Conservation (phyloP, 768 basidiomycete species). For the Arthromyces matolae region DNA sequence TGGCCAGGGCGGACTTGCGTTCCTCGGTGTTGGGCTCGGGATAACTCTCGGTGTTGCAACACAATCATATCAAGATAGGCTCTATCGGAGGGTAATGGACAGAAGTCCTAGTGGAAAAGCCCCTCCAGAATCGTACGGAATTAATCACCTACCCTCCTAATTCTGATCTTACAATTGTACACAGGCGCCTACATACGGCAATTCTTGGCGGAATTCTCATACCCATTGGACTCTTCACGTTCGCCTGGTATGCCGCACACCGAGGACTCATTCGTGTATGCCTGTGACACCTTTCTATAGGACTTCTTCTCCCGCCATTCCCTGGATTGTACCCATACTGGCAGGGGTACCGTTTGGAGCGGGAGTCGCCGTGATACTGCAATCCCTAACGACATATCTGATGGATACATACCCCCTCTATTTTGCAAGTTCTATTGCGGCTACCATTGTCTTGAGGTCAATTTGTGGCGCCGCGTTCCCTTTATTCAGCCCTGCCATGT, state of each 20-base stretch:
- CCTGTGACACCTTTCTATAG: conserved; percentile 24
- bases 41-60: conserved; percentile 47
- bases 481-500: conserved; percentile 51
- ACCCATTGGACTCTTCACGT: conserved; percentile 63
- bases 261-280: not conserved
- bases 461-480: conserved; percentile 63
- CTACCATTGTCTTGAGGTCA: conserved; percentile 64
- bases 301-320: conserved; percentile 48
- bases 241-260: conserved; percentile 50
- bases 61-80: conserved; percentile 50
- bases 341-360: conserved; percentile 65
- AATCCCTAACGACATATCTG: conserved; percentile 63
- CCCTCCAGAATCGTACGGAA: conserved; percentile 56
- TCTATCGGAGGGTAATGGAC: conserved; percentile 49
- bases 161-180: not conserved
- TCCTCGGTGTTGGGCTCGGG: conserved; percentile 61
- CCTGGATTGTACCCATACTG: conserved; percentile 66
- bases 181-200: conserved; percentile 55
- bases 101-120: conserved; percentile 45
- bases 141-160: not conserved
- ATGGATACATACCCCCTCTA: conserved; percentile 69
- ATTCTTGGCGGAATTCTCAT: conserved; percentile 49
- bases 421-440: conserved; percentile 65
- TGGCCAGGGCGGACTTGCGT: conserved; percentile 56
- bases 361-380: conserved; percentile 61